These are phyloP conservation scores for Suhomyces taliae DNA, from an alignment of 1,139 yeast genomes.

Conservation along the genomic window DNA sequence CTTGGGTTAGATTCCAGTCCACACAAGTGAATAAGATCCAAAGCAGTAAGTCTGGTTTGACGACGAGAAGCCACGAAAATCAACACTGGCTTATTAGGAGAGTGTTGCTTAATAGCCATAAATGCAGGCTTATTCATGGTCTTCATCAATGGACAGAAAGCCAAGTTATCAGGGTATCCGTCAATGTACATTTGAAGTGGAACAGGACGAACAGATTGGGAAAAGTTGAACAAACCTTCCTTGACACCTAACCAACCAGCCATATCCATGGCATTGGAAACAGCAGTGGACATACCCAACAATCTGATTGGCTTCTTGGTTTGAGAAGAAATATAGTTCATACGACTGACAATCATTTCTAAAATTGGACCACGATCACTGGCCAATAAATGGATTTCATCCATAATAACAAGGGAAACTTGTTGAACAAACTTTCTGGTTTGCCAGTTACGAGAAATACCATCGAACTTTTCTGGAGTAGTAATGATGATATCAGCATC, in stretches of 20 bases:
- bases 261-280: slow-evolving; percentile 96
- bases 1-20: slow-evolving; percentile 95
- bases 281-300: slow-evolving; percentile 96
- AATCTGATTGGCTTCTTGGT: slow-evolving; percentile 76
- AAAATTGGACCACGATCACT: slow-evolving; percentile 97
- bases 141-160: slow-evolving; percentile 94
- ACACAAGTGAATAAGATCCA: slow-evolving; percentile 89
- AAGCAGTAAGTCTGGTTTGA: slow-evolving; percentile 92
- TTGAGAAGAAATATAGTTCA: slow-evolving; percentile 84
- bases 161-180: slow-evolving; percentile 93
- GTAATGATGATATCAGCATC: slow-evolving; percentile 92
- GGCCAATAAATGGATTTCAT: slow-evolving; percentile 94
- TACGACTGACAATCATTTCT: slow-evolving; percentile 98
- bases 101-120: slow-evolving; percentile 93
- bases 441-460: slow-evolving; percentile 98
- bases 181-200: slow-evolving; percentile 97
- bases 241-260: slow-evolving; percentile 96
- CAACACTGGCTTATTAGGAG: slow-evolving; percentile 89
- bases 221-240: slow-evolving; percentile 88
- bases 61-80: slow-evolving; percentile 96
- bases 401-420: slow-evolving; percentile 92
- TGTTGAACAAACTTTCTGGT: slow-evolving; percentile 90
- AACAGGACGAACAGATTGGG: slow-evolving; percentile 95
- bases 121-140: slow-evolving; percentile 98
- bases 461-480: slow-evolving; percentile 98